These are phyloP conservation scores for Boletellus deceptivus DNA, from an alignment of 1,284 basidiomycete species.

Conservation along the genomic window DNA sequence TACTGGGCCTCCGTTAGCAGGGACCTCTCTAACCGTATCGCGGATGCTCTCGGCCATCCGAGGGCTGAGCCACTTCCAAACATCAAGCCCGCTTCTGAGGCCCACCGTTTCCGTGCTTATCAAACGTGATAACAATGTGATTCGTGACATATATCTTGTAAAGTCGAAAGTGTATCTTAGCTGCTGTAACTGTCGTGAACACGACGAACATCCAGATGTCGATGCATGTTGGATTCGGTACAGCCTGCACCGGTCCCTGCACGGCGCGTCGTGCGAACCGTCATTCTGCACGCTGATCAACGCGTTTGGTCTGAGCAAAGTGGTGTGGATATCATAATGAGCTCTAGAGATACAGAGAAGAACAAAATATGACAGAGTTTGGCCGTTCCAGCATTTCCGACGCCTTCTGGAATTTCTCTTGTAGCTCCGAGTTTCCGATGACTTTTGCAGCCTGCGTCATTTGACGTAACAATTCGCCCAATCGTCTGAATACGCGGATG, in stretches of 20 bases:
- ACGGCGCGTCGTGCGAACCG: too few relatives aligned
- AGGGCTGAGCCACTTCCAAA: constrained; percentile 57
- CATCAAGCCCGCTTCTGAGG: constrained; percentile 58
- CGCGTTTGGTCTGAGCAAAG: not conserved
- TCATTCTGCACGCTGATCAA: not conserved
- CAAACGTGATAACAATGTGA: not conserved
- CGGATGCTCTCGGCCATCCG: constrained; percentile 64
- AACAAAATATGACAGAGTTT: constrained; percentile 93
- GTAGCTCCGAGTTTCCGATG: constrained; percentile 91
- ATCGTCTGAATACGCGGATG: constrained; percentile 90
- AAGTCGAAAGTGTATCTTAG: constrained; percentile 4
- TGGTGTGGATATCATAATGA: not conserved
- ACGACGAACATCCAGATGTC: too few relatives aligned
- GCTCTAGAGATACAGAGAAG: constrained; percentile 62
- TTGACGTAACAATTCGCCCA: constrained; percentile 93
- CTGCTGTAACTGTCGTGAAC: too few relatives aligned
- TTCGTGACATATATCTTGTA: constrained; percentile 4
- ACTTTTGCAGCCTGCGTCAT: constrained; percentile 95
- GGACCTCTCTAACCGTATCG: constrained; percentile 69
- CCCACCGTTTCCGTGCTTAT: constrained; percentile 47
- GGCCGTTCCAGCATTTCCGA: constrained; percentile 89
- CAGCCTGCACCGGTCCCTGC: too few relatives aligned
- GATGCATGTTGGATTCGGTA: too few relatives aligned
- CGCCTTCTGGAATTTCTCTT: constrained; percentile 87
- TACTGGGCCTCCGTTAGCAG: constrained; percentile 81